Evolutionary conservation across 2,329 filamentous ascomycete species (phyloP), one percentile per base, ranked within the genome.

Genomic region (Xylaria sp.): DNA sequence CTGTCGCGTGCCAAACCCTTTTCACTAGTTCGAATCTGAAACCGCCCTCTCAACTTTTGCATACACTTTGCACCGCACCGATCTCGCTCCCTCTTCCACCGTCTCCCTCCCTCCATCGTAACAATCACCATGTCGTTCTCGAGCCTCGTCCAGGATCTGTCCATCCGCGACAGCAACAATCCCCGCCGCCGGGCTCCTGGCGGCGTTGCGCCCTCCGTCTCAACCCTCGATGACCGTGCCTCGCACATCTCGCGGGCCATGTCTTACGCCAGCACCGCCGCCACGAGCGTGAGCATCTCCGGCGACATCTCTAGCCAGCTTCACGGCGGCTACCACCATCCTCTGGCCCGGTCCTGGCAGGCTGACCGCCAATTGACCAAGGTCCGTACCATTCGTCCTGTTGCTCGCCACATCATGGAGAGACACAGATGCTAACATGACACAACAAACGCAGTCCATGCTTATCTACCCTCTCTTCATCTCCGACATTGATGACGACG

Each of bases 391-490:
- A 15, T 10, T 6, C 19, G 9, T 29, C 19, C 11, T 23, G 27
- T 21, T 41, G 4, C 49, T 8, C n/a, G 7, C 9, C 19, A 3
- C 25, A 7, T 35, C 4, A 19, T 49, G 27, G 11, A 19, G 38
- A 15, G n/a, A 47, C 8, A 5, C 37, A 17, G 5, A 25, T 40
- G 25, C 60, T 67, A 40, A 67, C 65, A 40, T 21, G 15, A 33
- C 44, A 25, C 37, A 10, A 53, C 6, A 31, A 13, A 47, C 3
- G 29, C 71, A 97, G 92, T 95, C 93, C 37, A 98, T 98, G 95
- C 89, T 99, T 72, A 97, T 99, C 73, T 98, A 96, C 79, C 95
- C 95, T 11, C 85, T 99, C 68, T 99, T 99, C 81, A 87, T 99
- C 67, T 96, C 95, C 72, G 95, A 99, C 78, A 87, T 91, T 73